Base-by-base conservation (phyloP, 2,329 filamentous ascomycete genomes). In the Clarireedia homoeocarpa region DNA sequence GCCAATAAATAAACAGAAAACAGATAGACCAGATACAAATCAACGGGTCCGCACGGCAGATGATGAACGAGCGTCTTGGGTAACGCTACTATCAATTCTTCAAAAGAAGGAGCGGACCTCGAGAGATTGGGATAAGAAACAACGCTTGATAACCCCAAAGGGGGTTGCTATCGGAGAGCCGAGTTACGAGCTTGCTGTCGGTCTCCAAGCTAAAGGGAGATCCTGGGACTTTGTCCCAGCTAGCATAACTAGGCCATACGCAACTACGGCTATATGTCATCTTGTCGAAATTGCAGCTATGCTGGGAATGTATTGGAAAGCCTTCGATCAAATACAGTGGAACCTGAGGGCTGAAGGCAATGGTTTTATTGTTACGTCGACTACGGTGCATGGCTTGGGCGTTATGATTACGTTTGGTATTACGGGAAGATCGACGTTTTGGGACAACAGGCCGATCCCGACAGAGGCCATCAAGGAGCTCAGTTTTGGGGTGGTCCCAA, bases 31-130 rank as follows among this genome's bases (percentile, higher is more conserved):
- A 20, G 20, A 20, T 3, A 20, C 20, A 3, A 55, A 47, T 15
- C 48, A 56, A 34, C 58, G 62, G 20, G 71, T 82, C 0, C 77
- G 79, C 59, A 82, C 79, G 2, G 77, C 78, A 5, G 77, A 82
- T 61, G 80, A 80, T 54, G 79, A 82, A 63, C 68, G 74, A n/a
- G 77, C 77, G 3, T 79, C 78, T 1, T 82, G 79, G 79, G 71
- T 78, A 4, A 71, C 72, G 6, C 66, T 82, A 10, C 70, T 82
- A n/a, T 73, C 72, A 3, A 72, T 75, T 10, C 63, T 81, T 0
- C 78, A 82, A 54, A 64, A 65, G 15, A 78, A 80, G 72, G 79
- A 82, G 62, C 54, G 62, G 0, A 69, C 73, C 15, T 81, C 78
- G 4, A 63, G 68, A n/a, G 58, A 65, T 3, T 82, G 79, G 79